Percentiles rank a stretch among this genome's conserved stretches.
phyloP scores from a whole-genome alignment of 1,139 yeast genomes.

The Blastobotrys indianensis region DNA sequence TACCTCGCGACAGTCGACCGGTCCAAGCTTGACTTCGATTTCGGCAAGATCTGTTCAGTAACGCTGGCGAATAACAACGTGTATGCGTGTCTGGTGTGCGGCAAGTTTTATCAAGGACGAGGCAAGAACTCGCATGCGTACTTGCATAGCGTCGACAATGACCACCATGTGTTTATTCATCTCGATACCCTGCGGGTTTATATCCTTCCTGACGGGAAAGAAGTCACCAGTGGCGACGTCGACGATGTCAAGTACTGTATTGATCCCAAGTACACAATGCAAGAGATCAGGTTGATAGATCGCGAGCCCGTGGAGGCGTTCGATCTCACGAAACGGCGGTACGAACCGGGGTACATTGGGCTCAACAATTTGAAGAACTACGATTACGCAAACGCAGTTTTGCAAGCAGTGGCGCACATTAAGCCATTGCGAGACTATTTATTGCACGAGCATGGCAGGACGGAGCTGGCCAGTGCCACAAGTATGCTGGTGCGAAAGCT shows the following conservation, averaged over 20 bases:
- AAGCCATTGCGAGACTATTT: constrained; percentile 47
- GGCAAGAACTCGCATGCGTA: constrained; percentile 60
- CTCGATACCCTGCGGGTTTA: constrained; percentile 46
- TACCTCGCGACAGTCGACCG: constrained; percentile 55
- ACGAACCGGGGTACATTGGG: constrained; percentile 61
- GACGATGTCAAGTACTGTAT: constrained; percentile 49
- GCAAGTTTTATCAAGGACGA: constrained; percentile 68
- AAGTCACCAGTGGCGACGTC: constrained; percentile 38
- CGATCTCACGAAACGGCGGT: constrained; percentile 39
- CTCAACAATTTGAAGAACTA: constrained; percentile 48
- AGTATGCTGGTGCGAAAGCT: constrained; percentile 49
- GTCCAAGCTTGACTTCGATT: constrained; percentile 59
- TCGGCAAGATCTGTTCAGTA: constrained; percentile 59
- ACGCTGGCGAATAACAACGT: constrained; percentile 56
- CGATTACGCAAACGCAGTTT: constrained; percentile 51
- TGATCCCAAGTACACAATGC: constrained; percentile 45
- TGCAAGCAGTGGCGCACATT: constrained; percentile 55
- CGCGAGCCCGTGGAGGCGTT: constrained; percentile 13
- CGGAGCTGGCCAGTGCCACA: constrained; percentile 33
- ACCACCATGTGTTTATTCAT: constrained; percentile 61
- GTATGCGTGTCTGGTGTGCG: constrained; percentile 70
- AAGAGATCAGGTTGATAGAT: constrained; percentile 35
- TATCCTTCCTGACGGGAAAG: constrained; percentile 56
- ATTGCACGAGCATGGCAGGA: constrained; percentile 30
- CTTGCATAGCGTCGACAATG: constrained; percentile 54